A percentile compares a stretch with the other conserved stretches of the same genome.
phyloP scores from a whole-genome alignment of 768 basidiomycete genomes.

The Lentinula raphanica region DNA sequence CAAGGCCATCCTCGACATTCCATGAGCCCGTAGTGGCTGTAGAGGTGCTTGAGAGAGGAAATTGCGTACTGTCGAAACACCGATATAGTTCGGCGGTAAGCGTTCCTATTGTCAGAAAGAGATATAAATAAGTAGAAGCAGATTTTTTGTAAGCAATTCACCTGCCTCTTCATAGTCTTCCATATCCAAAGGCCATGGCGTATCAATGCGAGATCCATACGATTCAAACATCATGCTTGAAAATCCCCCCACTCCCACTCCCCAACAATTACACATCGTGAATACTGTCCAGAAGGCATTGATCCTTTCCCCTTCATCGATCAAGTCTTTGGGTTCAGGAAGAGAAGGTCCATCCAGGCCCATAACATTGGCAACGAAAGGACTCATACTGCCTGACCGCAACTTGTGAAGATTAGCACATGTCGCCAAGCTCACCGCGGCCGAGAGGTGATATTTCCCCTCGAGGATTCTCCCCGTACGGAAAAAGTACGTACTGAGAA shows the following conservation, averaged over 20 bases:
- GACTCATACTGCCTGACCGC: constrained; percentile 34
- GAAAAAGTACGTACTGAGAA: constrained; percentile 41
- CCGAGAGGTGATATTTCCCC: constrained; percentile 34
- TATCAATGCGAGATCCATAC: constrained; percentile 7
- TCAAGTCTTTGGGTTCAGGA: neutral
- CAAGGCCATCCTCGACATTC: neutral
- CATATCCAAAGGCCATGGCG: constrained; percentile 11
- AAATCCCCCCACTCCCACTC: constrained; percentile 27
- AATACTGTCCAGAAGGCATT: constrained; percentile 38
- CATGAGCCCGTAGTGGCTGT: neutral
- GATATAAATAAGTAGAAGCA: neutral
- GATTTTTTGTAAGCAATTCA: constrained; percentile 2
- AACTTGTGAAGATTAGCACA: constrained; percentile 25
- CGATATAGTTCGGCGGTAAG: constrained; percentile 23
- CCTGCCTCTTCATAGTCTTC: constrained; percentile 10
- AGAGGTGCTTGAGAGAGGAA: constrained; percentile 6
- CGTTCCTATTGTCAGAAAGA: neutral
- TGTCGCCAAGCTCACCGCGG: constrained; percentile 27
- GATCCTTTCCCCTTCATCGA: constrained; percentile 33
- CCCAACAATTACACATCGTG: constrained; percentile 25
- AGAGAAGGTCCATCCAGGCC: constrained; percentile 31
- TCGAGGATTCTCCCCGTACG: constrained; percentile 34
- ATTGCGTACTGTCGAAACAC: neutral
- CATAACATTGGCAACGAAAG: constrained; percentile 32
- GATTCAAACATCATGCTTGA: constrained; percentile 5